A percentile compares a stretch with the other conserved stretches of the same genome.
Evolutionary conservation across 73 alveolate genomes (phyloP).

Genomic region (Uronychia binucleata): DNA sequence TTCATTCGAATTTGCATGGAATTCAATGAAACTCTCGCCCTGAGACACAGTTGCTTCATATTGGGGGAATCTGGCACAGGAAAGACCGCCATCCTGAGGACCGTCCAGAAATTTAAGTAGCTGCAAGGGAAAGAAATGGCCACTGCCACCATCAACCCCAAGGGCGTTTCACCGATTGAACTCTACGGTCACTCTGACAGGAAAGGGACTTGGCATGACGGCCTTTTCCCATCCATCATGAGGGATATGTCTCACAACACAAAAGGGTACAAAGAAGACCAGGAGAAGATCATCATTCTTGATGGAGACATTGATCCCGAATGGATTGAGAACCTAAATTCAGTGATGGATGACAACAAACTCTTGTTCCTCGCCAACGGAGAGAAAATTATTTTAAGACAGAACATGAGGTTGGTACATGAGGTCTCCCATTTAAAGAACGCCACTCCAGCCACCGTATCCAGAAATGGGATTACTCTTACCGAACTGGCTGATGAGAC

Average conservation of each 20-base stretch:
- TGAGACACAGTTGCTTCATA: constrained; percentile 99
- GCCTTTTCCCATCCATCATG: constrained; percentile 97
- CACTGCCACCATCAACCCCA: constrained; percentile 98
- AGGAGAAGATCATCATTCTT: constrained; percentile 95
- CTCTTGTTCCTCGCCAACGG: neutral
- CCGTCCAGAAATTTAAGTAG: constrained; percentile 83
- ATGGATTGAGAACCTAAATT: neutral
- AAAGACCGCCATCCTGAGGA: constrained; percentile 99
- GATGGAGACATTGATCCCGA: neutral
- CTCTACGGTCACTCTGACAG: constrained; percentile 96
- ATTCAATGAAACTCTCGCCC: too few relatives aligned
- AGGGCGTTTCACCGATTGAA: constrained; percentile 99
- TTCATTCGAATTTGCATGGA: too few relatives aligned
- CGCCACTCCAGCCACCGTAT: constrained; percentile 99
- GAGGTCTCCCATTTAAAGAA: constrained; percentile 98
- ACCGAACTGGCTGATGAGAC: too few relatives aligned
- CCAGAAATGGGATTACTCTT: constrained; percentile 99
- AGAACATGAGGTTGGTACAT: constrained; percentile 96
- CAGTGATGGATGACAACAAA: neutral
- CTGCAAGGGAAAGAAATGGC: constrained; percentile 88
- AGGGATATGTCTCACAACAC: constrained; percentile 92
- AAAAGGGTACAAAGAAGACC: constrained; percentile 88
- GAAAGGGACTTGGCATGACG: constrained; percentile 99
- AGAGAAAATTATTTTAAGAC: constrained; percentile 84
- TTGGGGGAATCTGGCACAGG: constrained; percentile 99